Base-by-base conservation (phyloP, 495 filamentous ascomycete genomes). In the Neurospora intermedia region DNA sequence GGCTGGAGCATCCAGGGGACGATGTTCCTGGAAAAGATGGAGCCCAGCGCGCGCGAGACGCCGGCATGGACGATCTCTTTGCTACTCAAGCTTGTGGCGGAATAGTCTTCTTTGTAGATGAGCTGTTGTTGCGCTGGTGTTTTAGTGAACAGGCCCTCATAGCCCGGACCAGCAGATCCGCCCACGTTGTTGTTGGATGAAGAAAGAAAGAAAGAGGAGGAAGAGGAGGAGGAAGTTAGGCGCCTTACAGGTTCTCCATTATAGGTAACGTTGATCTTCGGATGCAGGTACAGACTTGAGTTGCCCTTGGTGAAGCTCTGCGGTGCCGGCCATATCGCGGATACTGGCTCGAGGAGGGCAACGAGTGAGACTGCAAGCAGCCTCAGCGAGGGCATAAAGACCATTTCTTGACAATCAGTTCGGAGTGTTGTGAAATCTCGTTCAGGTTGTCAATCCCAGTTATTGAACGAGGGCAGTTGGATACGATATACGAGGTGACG, bases 1-100 rank as follows among this genome's bases (percentile, higher is more conserved):
- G 85, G 84, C 74, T 91, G 85, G 73, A 94, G 88, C 82, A 89
- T 92, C 92, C 92, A 95, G 5, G 92, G 92, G 15, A 92, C 85
- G 62, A 93, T 88, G 73, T 86, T 87, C 74, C 88, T 80, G 35
- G 83, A 79, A 79, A 93, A 89, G 40, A 93, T 86, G 66, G 82
- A 85, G 27, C 81, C 74, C 42, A 85, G 71, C 6, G 83, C 79
- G 43, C 87, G 81, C 43, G 82, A 80, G 23, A 88, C 76, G n/a
- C 80, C 86, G 70, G 80, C 83, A 72, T 84, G 82, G 42, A 89
- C 83, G 66, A 88, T 82, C 35, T 86, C 82, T 73, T 79, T 81
- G 79, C 83, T 86, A 74, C 74, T 80, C 70, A 84, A 78, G 20
- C 75, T 76, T 18, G 74, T 41, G 31, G 84, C 79, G 16, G 75